Evolutionary conservation across 257 asterid species (phyloP), one percentile per base, ranked within the genome.

Genomic region (Solanum pennellii): DNA sequence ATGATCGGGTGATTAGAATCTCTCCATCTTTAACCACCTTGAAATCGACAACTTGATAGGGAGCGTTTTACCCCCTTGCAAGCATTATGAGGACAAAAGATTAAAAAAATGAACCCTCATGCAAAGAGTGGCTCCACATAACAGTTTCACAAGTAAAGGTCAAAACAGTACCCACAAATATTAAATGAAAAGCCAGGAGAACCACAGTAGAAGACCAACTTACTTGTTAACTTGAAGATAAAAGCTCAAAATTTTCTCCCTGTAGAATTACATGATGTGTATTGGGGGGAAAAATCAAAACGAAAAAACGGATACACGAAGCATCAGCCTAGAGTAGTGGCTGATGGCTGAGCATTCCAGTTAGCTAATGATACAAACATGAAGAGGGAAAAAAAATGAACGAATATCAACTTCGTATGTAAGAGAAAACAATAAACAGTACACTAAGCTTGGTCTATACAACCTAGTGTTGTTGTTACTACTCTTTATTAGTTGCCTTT

Each of bases 401-500:
- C 15, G 31, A 49, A 82, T 82, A 82, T 49, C 85, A 49, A 82
- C 69, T 49, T 82, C 0, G 16, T 82, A 82, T 31, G 12, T 29
- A 18, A 82, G 85, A 69, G 20, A 49, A 49, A 82, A 47, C 45
- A 49, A 49, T 29, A 16, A 47, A 3, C 25, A 45, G 25, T 16
- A 49, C 41, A 82, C 45, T 82, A 82, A 47, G 69, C 71, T 31
- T 49, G 85, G 12, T 49, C 85, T 82, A 82, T 82, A 82, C 85
- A 82, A 49, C 85, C 85, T 82, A 82, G 39, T 82, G 85, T 82
- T 82, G 85, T 82, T 82, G 85, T 45, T 82, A 10, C 71, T 33
- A 4, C 18, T 60, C 87, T 84, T 84, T 91, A 90, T 87, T 88
- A 79, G 87, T 91, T 92, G 87, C 97, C 98, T 92, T 93, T 97